Evolutionary conservation across 768 basidiomycete species (phyloP).

Genomic region (Leucosporidium scottii): DNA sequence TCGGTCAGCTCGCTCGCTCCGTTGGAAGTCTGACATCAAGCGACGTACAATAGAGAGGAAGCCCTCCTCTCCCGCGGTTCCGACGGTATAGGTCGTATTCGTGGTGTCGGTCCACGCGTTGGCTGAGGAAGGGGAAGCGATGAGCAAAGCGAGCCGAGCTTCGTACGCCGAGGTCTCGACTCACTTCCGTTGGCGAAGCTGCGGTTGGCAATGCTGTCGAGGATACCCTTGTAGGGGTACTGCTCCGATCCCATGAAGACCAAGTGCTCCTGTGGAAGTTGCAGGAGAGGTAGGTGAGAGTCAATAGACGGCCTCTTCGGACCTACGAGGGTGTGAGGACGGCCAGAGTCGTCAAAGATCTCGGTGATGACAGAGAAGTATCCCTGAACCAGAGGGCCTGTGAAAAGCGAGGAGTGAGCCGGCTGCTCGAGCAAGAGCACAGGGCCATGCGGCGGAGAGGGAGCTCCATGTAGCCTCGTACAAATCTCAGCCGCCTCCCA

Average conservation of each 20-base stretch:
- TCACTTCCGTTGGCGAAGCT: slow-evolving; percentile 2
- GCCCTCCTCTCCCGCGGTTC: slow-evolving; percentile 90
- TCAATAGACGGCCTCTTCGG: slow-evolving; percentile 44
- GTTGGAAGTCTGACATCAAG: not conserved
- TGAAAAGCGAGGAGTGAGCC: no score
- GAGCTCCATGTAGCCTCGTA: no score
- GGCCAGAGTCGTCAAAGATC: slow-evolving; percentile 42
- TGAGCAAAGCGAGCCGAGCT: not conserved
- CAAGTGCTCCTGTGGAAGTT: slow-evolving; percentile 48
- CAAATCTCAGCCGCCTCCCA: no score
- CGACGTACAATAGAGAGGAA: slow-evolving; percentile 43
- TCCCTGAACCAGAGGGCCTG: slow-evolving; percentile 31
- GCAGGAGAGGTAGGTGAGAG: slow-evolving; percentile 13
- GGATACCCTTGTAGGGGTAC: slow-evolving; percentile 70
- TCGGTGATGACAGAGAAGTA: slow-evolving; percentile 29
- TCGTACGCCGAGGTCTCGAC: not conserved
- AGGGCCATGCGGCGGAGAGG: no score
- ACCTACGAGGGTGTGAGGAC: slow-evolving; percentile 95
- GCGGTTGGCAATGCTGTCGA: slow-evolving; percentile 82
- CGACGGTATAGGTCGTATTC: slow-evolving; percentile 87
- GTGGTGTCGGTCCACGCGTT: slow-evolving; percentile 93
- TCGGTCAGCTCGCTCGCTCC: slow-evolving; percentile 42
- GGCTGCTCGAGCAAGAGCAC: no score
- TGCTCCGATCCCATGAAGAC: slow-evolving; percentile 69
- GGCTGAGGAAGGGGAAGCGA: slow-evolving; percentile 28